Evolutionary conservation across 768 basidiomycete species (phyloP).

Genomic region (Zangia roseola): DNA sequence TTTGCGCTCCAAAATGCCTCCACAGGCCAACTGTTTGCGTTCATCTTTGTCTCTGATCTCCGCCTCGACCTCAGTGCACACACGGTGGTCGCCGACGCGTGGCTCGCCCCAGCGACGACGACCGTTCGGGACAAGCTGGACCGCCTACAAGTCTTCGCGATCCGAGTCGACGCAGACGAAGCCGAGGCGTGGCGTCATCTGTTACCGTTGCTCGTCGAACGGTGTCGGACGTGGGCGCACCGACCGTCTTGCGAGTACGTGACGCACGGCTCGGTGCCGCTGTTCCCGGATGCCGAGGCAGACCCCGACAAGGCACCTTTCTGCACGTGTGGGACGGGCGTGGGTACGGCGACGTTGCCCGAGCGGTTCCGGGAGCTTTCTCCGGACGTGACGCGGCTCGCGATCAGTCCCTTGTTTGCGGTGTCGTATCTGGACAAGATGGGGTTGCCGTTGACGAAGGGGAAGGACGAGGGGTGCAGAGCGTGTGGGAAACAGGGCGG

Average conservation of each 20-base stretch:
- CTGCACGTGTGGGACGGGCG: constrained; percentile 54
- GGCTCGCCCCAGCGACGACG: constrained; percentile 39
- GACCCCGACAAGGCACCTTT: constrained; percentile 41
- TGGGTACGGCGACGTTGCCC: constrained; percentile 41
- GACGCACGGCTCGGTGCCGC: constrained; percentile 33
- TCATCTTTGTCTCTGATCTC: constrained; percentile 48
- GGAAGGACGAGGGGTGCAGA: constrained; percentile 9
- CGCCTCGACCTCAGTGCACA: constrained; percentile 48
- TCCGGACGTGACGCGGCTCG: constrained; percentile 47
- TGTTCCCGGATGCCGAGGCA: constrained; percentile 29
- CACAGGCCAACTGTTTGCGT: constrained; percentile 27
- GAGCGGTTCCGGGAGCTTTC: constrained; percentile 40
- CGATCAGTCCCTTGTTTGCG: constrained; percentile 53
- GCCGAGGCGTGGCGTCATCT: constrained; percentile 47
- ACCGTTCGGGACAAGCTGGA: constrained; percentile 2
- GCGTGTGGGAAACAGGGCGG: constrained; percentile 21
- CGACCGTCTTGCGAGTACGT: constrained; percentile 47
- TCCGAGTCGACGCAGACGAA: constrained; percentile 19
- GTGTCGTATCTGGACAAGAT: constrained; percentile 48
- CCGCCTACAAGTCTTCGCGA: constrained; percentile 8
- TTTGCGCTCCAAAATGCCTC: constrained; percentile 20
- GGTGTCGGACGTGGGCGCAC: constrained; percentile 55
- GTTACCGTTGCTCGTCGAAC: constrained; percentile 49
- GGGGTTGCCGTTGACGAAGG: constrained; percentile 3
- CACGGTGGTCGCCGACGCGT: constrained; percentile 52